Evolutionary conservation across 345 rosid genomes (phyloP).

Genomic region (Tarenaya hassleriana): DNA sequence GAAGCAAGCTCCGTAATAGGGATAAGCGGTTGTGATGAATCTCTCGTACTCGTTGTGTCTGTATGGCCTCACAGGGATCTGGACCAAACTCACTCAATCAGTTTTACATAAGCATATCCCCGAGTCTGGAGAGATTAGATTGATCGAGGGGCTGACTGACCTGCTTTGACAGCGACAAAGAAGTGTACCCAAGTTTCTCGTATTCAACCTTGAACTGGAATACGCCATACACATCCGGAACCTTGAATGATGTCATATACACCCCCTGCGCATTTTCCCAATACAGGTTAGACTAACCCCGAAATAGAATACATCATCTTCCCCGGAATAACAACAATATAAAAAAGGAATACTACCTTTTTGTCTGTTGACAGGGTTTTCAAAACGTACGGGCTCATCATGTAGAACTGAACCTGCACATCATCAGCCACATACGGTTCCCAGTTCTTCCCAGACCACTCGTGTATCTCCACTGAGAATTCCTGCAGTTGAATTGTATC

Average conservation of each 20-base stretch:
- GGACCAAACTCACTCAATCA: slow-evolving; percentile 19
- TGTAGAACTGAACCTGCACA: slow-evolving; percentile 66
- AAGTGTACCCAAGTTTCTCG: slow-evolving; percentile 60
- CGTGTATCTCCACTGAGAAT: slow-evolving; percentile 51
- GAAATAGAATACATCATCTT: too few species aligned
- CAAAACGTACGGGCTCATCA: slow-evolving; percentile 73
- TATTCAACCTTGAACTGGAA: slow-evolving; percentile 77
- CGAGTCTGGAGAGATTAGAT: neutral
- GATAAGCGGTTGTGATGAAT: slow-evolving; percentile 56
- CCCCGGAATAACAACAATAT: neutral
- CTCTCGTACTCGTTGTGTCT: slow-evolving; percentile 68
- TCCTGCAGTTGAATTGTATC: slow-evolving; percentile 36
- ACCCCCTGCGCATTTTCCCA: slow-evolving; percentile 55
- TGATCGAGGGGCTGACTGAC: slow-evolving; percentile 25
- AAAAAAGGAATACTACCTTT: slow-evolving; percentile 32
- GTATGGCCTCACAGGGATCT: slow-evolving; percentile 68
- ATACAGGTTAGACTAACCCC: too few species aligned
- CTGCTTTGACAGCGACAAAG: slow-evolving; percentile 62
- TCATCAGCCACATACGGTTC: slow-evolving; percentile 61
- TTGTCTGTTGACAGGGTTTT: slow-evolving; percentile 52
- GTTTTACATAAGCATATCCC: neutral
- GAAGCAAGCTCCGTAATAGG: slow-evolving; percentile 69
- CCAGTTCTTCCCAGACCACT: slow-evolving; percentile 72
- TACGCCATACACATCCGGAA: slow-evolving; percentile 72
- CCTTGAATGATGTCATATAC: slow-evolving; percentile 54